phyloP scores from a whole-genome alignment of 495 filamentous ascomycete species.

The Neurospora sp. region DNA sequence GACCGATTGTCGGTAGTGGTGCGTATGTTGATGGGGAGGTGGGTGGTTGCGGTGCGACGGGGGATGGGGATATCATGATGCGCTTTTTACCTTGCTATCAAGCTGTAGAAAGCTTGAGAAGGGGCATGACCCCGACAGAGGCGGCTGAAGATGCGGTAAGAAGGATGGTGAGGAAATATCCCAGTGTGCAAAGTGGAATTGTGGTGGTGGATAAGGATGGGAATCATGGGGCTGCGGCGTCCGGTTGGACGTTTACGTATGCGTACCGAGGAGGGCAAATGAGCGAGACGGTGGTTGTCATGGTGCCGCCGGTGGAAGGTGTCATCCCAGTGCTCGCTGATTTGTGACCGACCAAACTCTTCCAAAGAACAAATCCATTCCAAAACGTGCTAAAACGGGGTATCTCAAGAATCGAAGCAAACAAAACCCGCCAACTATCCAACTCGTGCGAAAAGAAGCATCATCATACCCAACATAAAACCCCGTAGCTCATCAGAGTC shows the following conservation, averaged over 20 bases:
- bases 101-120: slow-evolving; percentile 36
- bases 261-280: slow-evolving; percentile 33
- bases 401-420: background rate
- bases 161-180: slow-evolving; percentile 36
- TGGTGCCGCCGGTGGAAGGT: slow-evolving; percentile 21
- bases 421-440: background rate
- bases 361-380: background rate
- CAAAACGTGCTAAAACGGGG: background rate
- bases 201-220: slow-evolving; percentile 34
- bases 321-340: background rate
- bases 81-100: slow-evolving; percentile 41
- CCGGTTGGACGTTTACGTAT: slow-evolving; percentile 39
- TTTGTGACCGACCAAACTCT: background rate
- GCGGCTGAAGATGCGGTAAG: slow-evolving; percentile 36
- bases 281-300: slow-evolving; percentile 30
- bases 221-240: slow-evolving; percentile 34
- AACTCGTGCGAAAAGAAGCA: background rate
- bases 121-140: slow-evolving; percentile 28
- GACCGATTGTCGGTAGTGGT: slow-evolving; percentile 37
- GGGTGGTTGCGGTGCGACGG: slow-evolving; percentile 39
- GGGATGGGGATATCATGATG: slow-evolving; percentile 44
- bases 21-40: slow-evolving; percentile 41
- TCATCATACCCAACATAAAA: background rate
- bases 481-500: background rate
- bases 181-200: slow-evolving; percentile 31